Evolutionary conservation across 192 early-diverging fungal genomes (phyloP).

Genomic region (Geranomyces variabilis): DNA sequence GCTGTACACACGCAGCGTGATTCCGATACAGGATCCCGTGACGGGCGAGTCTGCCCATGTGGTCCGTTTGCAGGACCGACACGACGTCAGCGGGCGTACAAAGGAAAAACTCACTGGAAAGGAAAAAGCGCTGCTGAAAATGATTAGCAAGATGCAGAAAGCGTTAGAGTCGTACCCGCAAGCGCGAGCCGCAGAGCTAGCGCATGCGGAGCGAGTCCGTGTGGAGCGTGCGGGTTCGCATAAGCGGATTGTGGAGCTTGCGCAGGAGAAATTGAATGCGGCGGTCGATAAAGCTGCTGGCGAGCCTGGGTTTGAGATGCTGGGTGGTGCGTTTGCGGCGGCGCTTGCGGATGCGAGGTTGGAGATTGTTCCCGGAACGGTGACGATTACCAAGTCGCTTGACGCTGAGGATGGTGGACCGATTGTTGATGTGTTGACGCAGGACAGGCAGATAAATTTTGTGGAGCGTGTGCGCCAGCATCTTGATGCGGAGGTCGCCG

Average conservation of each 20-base stretch:
- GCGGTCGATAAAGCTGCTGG: background rate
- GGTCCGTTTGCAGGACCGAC: slow-evolving; percentile 24
- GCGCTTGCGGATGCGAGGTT: slow-evolving; percentile 1
- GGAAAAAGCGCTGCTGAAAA: slow-evolving; percentile 41
- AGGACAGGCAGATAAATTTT: slow-evolving; percentile 12
- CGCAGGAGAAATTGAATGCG: slow-evolving; percentile 20
- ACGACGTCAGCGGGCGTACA: slow-evolving; percentile 39
- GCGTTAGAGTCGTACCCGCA: slow-evolving; percentile 29
- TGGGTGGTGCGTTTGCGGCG: background rate
- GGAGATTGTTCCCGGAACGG: slow-evolving; percentile 1
- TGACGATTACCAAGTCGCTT: background rate
- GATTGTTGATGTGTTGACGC: background rate
- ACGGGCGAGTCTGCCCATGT: slow-evolving; percentile 26
- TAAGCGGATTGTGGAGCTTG: slow-evolving; percentile 7
- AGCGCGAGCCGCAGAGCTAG: slow-evolving; percentile 36
- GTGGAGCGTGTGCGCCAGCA: slow-evolving; percentile 2
- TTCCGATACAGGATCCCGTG: slow-evolving; percentile 46
- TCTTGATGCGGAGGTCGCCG: background rate
- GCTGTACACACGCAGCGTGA: slow-evolving; percentile 34
- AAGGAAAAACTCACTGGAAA: slow-evolving; percentile 37
- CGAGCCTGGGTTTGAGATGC: background rate
- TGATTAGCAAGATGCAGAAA: slow-evolving; percentile 38
- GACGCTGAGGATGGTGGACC: background rate
- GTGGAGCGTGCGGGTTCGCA: slow-evolving; percentile 5
- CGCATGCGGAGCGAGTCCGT: slow-evolving; percentile 7